These are phyloP conservation scores for Microcyclospora pomicola DNA, from an alignment of 2,329 filamentous ascomycete genomes.

Conservation along the genomic window DNA sequence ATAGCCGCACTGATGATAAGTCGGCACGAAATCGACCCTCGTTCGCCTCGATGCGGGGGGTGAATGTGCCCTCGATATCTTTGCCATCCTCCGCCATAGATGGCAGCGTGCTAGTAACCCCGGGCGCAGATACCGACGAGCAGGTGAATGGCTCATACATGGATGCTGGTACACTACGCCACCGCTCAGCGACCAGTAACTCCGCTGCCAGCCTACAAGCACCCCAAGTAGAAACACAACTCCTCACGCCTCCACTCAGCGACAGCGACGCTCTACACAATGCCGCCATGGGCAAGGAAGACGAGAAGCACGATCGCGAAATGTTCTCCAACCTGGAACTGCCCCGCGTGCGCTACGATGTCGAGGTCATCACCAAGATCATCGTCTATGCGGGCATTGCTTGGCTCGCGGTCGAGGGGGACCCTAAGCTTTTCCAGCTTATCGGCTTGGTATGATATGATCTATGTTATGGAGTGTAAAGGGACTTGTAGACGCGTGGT, in stretches of 20 bases:
- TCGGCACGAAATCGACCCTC: not conserved
- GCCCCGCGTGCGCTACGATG: constrained; percentile 86
- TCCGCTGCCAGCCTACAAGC: constrained; percentile 10
- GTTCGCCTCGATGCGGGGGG: too few relatives aligned
- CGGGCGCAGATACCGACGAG: not conserved
- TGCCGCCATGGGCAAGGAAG: constrained; percentile 16
- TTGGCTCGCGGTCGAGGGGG: constrained; percentile 64
- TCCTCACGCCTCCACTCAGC: constrained; percentile 21
- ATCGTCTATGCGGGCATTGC: constrained; percentile 88
- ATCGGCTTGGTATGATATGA: constrained; percentile 9
- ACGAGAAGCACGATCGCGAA: constrained; percentile 36
- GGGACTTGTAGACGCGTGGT: too few relatives aligned
- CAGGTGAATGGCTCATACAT: not conserved
- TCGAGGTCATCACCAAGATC: constrained; percentile 95
- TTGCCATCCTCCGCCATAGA: not conserved
- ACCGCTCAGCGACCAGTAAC: not conserved
- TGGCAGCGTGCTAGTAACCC: not conserved
- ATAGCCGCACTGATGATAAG: constrained; percentile 36
- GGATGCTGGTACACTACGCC: not conserved
- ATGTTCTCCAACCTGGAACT: constrained; percentile 75
- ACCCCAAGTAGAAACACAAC: constrained; percentile 19
- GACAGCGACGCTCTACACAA: constrained; percentile 14
- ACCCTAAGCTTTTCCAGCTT: constrained; percentile 50
- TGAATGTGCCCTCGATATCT: not conserved
- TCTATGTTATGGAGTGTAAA: too few relatives aligned